These are phyloP conservation scores for Desmodesmus armatus DNA, from an alignment of 139 green algal species.

Conservation along the genomic window DNA sequence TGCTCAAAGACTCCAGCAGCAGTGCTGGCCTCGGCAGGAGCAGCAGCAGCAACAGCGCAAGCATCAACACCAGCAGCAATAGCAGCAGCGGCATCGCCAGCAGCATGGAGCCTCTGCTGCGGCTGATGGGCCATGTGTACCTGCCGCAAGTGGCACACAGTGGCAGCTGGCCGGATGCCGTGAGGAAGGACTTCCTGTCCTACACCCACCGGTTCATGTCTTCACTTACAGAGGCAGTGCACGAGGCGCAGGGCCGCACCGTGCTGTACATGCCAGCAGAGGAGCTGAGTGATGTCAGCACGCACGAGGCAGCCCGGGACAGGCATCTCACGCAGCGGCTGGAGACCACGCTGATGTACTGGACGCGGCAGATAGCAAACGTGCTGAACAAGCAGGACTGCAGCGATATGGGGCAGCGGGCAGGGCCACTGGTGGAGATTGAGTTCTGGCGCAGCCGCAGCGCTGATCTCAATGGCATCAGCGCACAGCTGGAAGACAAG, in stretches of 20 bases:
- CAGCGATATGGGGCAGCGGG: conserved; percentile 51
- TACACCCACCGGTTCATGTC: conserved; percentile 87
- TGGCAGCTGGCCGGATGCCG: conserved; percentile 74
- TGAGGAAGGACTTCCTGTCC: conserved; percentile 80
- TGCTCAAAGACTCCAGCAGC: conserved; percentile 45
- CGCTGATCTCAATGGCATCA: conserved; percentile 81
- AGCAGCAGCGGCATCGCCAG: background rate
- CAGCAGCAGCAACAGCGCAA: background rate
- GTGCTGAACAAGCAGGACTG: conserved; percentile 42
- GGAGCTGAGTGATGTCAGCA: conserved; percentile 42
- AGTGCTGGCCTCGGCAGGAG: background rate
- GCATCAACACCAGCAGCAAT: background rate
- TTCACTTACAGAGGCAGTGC: conserved; percentile 79
- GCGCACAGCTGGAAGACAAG: conserved; percentile 74
- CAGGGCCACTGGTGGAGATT: conserved; percentile 85
- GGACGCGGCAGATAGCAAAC: conserved; percentile 76
- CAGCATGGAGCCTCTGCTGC: conserved; percentile 70
- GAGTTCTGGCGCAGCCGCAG: conserved; percentile 86
- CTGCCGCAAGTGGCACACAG: conserved; percentile 76
- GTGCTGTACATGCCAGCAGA: conserved; percentile 84
- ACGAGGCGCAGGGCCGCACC: conserved; percentile 77
- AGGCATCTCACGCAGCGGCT: conserved; percentile 89
- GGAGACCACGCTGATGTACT: conserved; percentile 88
- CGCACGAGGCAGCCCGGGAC: conserved; percentile 47
- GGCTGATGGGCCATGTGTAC: conserved; percentile 75